Base-by-base conservation (phyloP, 2,329 filamentous ascomycete species). In the Fusarium zealandicum region DNA sequence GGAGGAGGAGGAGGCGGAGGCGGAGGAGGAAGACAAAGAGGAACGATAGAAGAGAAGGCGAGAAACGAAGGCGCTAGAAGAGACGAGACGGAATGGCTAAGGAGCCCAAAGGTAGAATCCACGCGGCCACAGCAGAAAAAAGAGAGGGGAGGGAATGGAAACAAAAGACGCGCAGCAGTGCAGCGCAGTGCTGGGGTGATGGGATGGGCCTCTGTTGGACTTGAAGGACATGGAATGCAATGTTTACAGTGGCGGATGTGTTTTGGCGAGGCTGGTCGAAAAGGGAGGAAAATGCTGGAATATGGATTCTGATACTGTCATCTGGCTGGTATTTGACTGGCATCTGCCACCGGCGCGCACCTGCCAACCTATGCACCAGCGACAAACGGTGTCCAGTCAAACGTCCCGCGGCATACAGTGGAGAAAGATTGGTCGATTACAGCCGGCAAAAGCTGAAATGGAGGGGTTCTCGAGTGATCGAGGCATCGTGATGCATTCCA, bases 401-500 rank as follows among this genome's bases (percentile, higher is more conserved):
- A n/a, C 31, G 36, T 20, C 31, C 30, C 30, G 32, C 42, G 27
- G 35, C 44, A 39, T 36, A 25, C 16, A 35, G 61, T 63, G 64
- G 57, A 47, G 57, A 60, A 56, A 12, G 44, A 51, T 47, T 55
- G 42, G 27, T 52, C 43, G 44, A 53, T 45, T 18, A 46, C 38
- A 59, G 37, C 59, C 54, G 59, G 35, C 17, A 38, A 35, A 37
- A 44, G 31, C 55, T 51, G 55, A 51, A 30, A 51, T 51, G 51
- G 48, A 57, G 43, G 45, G 51, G 44, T 28, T 44, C 45, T 42
- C 36, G 31, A 43, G 43, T 30, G 41, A 46, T 47, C 31, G 38
- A 54, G 51, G 51, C 63, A 63, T 68, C 44, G 53, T 44, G 57
- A 57, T 64, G 60, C 69, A 70, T 70, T 70, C 69, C 69, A 70